Evolutionary conservation across 2,329 filamentous ascomycete species (phyloP).

Genomic region (Aspergillus floridensis): DNA sequence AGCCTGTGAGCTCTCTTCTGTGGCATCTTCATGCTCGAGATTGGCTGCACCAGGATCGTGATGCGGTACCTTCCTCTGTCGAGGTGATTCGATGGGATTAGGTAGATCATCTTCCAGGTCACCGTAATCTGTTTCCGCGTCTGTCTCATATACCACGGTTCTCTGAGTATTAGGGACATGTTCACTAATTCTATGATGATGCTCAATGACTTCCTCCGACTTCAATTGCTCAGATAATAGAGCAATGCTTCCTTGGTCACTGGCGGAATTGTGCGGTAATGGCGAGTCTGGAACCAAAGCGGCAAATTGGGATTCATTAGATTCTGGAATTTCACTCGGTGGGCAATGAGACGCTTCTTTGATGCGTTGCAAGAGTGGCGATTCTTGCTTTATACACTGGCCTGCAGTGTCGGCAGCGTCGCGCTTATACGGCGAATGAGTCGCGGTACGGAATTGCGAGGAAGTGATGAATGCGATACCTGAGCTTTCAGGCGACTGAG

Average conservation of each 20-base stretch:
- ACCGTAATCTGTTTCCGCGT: constrained; percentile 38
- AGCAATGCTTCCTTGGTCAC: neutral
- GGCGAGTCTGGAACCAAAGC: neutral
- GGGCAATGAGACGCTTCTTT: constrained; percentile 10
- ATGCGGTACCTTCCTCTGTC: neutral
- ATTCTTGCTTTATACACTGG: constrained; percentile 24
- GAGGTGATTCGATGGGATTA: constrained; percentile 12
- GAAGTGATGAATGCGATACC: constrained; percentile 37
- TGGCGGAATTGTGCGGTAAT: neutral
- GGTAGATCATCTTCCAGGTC: constrained; percentile 27
- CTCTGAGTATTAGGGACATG: constrained; percentile 20
- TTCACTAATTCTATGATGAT: neutral
- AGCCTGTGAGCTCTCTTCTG: constrained; percentile 31
- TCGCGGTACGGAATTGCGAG: constrained; percentile 31
- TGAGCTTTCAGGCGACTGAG: constrained; percentile 45
- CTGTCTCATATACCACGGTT: constrained; percentile 44
- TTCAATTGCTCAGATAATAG: neutral
- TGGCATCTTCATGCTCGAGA: constrained; percentile 14
- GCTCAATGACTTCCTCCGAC: neutral
- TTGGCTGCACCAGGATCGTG: neutral
- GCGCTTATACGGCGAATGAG: constrained; percentile 28
- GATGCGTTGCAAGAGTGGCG: neutral
- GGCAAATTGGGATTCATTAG: neutral
- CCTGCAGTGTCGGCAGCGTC: neutral
- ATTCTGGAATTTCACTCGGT: neutral